Percentiles rank a stretch among this genome's conserved stretches.
These are phyloP conservation scores for Apiospora aurea DNA, from an alignment of 2,329 filamentous ascomycete genomes.

Conservation along the genomic window DNA sequence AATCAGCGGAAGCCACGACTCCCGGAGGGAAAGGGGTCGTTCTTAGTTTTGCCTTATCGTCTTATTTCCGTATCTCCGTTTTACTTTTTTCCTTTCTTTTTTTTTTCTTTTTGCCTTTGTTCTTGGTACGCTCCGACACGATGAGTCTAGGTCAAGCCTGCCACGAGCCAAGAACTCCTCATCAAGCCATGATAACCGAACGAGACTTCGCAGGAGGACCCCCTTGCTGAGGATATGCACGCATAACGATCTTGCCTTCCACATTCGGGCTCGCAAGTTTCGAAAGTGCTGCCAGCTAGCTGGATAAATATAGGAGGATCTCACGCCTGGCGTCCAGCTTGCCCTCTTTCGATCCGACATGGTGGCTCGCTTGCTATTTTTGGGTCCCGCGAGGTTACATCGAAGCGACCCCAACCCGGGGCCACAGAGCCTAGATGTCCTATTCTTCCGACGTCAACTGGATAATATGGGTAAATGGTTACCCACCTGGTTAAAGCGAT, in stretches of 20 bases:
- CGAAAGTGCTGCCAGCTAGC: constrained; percentile 10
- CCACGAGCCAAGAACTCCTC: neutral
- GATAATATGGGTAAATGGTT: constrained; percentile 14
- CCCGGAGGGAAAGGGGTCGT: too few relatives aligned
- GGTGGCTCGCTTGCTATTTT: constrained; percentile 11
- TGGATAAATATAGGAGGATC: neutral
- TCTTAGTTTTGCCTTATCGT: too few relatives aligned
- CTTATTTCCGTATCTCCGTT: too few relatives aligned
- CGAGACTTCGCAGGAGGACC: too few relatives aligned
- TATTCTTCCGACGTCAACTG: constrained; percentile 6
- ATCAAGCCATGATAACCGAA: neutral
- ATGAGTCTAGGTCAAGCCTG: too few relatives aligned
- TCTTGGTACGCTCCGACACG: too few relatives aligned
- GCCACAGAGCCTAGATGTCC: neutral
- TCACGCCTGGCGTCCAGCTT: constrained; percentile 20
- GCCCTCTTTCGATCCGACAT: constrained; percentile 2
- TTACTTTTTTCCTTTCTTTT: too few relatives aligned
- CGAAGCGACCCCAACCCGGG: neutral
- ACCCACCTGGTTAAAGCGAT: neutral
- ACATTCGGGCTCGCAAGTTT: neutral
- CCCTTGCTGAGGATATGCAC: neutral
- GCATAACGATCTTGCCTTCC: neutral
- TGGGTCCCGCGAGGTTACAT: neutral
- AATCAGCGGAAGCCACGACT: too few relatives aligned
- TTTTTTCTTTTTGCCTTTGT: too few relatives aligned